A percentile compares a stretch with the other conserved stretches of the same genome.
phyloP scores from a whole-genome alignment of 345 rosid species.

The Cardiospermum halicacabum region DNA sequence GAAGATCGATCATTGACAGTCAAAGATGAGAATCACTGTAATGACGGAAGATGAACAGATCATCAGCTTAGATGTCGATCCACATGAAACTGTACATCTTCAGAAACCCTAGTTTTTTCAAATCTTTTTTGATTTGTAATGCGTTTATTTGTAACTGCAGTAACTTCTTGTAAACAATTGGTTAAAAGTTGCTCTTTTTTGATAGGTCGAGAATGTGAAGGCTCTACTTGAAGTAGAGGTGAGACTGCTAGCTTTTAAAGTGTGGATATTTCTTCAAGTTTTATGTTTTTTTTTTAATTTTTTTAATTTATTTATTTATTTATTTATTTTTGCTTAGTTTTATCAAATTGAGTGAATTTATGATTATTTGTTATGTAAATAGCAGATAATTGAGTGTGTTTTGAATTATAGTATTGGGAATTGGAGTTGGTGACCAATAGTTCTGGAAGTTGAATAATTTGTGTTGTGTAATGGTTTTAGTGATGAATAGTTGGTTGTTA shows the following conservation, averaged over 20 bases:
- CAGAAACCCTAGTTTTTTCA: slow-evolving; percentile 24
- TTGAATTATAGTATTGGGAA: neutral
- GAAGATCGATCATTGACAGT: neutral
- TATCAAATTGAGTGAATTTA: neutral
- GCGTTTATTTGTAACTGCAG: neutral
- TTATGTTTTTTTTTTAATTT: too few relatives aligned
- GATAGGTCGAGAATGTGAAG: slow-evolving; percentile 89
- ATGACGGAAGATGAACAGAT: slow-evolving; percentile 91
- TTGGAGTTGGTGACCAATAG: neutral
- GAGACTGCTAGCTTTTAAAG: slow-evolving; percentile 11
- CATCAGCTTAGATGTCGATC: slow-evolving; percentile 75
- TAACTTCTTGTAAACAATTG: neutral
- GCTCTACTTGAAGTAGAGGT: slow-evolving; percentile 99
- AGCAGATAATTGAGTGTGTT: too few relatives aligned
- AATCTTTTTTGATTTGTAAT: neutral
- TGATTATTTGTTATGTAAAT: neutral
- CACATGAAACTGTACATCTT: slow-evolving; percentile 63
- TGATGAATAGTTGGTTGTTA: neutral
- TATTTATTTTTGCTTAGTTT: neutral
- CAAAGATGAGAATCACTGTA: slow-evolving; percentile 76
- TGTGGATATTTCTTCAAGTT: too few relatives aligned
- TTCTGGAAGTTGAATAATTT: neutral
- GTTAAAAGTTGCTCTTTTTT: slow-evolving; percentile 11
- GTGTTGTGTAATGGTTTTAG: neutral
- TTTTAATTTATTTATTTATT: too few relatives aligned